Base-by-base conservation (phyloP, 2,329 filamentous ascomycete genomes). In the Huntiella omanensis region DNA sequence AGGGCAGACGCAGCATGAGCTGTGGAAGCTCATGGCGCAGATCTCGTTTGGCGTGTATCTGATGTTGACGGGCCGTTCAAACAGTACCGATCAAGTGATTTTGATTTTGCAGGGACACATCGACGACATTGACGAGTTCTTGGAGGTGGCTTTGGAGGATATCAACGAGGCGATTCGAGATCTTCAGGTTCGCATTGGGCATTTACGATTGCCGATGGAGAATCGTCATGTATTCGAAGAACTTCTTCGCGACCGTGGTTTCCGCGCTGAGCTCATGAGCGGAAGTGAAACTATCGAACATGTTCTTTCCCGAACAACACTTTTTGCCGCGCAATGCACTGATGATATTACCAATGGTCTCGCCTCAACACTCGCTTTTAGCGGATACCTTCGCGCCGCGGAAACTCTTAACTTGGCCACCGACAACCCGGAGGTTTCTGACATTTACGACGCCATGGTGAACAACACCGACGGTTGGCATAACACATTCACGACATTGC, bases 1-100 rank as follows among this genome's bases (percentile, higher is more conserved):
- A 0, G 77, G 76, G 38, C 83, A 91, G 58, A 73, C 75, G 55
- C 80, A 85, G 57, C 91, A 96, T 58, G 85, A 92, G 52, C 66
- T 96, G 50, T 80, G 80, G 67, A 95, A 95, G 64, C 73, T 95
- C 42, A 74, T 92, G 57, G 79, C 88, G 12, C 88, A 96, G 61
- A 87, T 96, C 54, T 80, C 85, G 1, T 96, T 96, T 60, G 88
- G 91, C 15, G 79, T 96, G 34, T 87, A 95, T 59, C 68, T 96
- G 39, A 64, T 96, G 48, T 75, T 92, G 47, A 79, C 87, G 55
- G 77, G 79, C 50, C 75, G 92, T 59, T 87, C 91, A 45, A 93
- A 88, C 61, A 92, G 84, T 54, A 83, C 93, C 53, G 70, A 77
- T 33, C 83, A 93, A 58, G 88, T 95, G 10, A 79, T 94, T 52